Conservation (phyloP, 208 protist genomes). For the Tetramitus jugosus region DNA sequence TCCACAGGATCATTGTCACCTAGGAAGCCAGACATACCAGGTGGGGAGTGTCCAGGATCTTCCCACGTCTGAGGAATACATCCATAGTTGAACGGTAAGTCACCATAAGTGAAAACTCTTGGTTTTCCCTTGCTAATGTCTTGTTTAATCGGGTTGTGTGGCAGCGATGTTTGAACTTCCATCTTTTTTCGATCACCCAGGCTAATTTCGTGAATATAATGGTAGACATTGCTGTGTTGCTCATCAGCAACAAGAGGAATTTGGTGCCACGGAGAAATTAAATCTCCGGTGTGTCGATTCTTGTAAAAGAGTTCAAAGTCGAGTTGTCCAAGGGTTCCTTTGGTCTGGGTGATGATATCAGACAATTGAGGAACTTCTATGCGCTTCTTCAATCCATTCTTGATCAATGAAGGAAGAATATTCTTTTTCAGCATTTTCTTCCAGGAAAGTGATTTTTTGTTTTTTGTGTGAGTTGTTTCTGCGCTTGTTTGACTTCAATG, state of each 20-base stretch:
- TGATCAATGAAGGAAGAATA: too few relatives aligned
- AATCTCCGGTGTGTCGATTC: neutral
- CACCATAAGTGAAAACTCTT: constrained; percentile 44
- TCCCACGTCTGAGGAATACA: constrained; percentile 59
- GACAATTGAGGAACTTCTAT: too few relatives aligned
- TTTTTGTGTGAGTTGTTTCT: too few relatives aligned
- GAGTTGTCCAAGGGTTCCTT: neutral
- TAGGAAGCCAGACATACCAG: neutral
- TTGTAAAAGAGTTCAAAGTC: neutral
- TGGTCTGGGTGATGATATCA: too few relatives aligned
- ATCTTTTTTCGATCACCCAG: constrained; percentile 44
- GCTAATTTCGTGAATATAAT: constrained; percentile 46
- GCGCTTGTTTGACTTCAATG: too few relatives aligned
- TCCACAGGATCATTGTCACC: constrained; percentile 85
- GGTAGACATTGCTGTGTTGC: neutral
- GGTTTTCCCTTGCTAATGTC: constrained; percentile 57
- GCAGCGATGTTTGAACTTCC: constrained; percentile 44
- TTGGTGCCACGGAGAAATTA: constrained; percentile 39
- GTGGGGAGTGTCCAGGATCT: constrained; percentile 37
- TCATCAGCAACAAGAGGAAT: constrained; percentile 25
- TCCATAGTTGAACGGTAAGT: constrained; percentile 57
- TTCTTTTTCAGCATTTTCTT: too few relatives aligned
- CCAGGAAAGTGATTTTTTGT: too few relatives aligned
- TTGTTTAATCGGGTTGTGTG: constrained; percentile 52
- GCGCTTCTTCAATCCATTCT: too few relatives aligned